Percentiles rank a stretch among this genome's conserved stretches.
phyloP scores from a whole-genome alignment of 2,329 filamentous ascomycete species.

The Whalleya microplaca region DNA sequence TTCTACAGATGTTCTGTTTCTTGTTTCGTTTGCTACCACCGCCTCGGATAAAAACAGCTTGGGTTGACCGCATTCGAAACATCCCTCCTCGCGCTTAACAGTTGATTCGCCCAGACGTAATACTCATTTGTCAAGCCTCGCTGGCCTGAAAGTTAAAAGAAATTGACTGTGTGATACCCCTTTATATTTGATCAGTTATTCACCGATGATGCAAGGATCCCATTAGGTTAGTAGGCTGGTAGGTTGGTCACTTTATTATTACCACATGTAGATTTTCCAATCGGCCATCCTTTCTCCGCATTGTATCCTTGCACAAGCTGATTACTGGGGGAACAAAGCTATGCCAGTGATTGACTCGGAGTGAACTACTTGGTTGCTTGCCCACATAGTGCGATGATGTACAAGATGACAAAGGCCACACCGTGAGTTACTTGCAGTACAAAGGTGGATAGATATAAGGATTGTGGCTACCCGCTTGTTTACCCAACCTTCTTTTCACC shows the following conservation, averaged over 20 bases:
- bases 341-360: background rate
- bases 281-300: background rate
- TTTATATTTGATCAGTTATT: constrained; percentile 17
- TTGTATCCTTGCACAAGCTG: background rate
- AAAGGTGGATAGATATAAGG: constrained; percentile 13
- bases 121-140: constrained; percentile 18
- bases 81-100: constrained; percentile 14
- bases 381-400: constrained; percentile 1
- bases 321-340: background rate
- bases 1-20: constrained; percentile 10
- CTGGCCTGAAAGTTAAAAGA: constrained; percentile 10
- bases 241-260: constrained; percentile 13
- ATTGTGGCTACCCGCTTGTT: constrained; percentile 10
- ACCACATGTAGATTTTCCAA: constrained; percentile 2
- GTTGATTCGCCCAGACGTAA: constrained; percentile 21
- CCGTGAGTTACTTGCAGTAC: constrained; percentile 14
- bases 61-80: constrained; percentile 17
- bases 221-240: constrained; percentile 1
- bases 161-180: constrained; percentile 20
- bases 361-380: constrained; percentile 3
- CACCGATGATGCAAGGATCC: constrained; percentile 28
- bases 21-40: constrained; percentile 24
- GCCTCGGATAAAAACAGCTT: constrained; percentile 26
- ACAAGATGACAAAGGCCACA: constrained; percentile 18
- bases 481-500: background rate